A percentile compares a stretch with the other conserved stretches of the same genome.
Evolutionary conservation across 1,139 yeast species (phyloP).

Genomic region (Saccharomyces pastorianus): DNA sequence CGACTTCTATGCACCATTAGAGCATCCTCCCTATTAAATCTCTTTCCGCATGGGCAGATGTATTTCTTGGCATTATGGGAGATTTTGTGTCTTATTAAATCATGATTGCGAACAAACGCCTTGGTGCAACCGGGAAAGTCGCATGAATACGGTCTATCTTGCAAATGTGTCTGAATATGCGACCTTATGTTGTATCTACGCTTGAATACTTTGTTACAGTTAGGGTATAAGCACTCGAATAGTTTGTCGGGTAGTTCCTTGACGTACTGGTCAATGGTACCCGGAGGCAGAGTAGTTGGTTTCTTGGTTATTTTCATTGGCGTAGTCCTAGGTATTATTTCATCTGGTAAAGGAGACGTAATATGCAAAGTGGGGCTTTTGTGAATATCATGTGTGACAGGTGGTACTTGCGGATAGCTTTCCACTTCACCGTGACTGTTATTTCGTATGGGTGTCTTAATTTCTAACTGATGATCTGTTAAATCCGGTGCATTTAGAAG

Average conservation of each 20-base stretch:
- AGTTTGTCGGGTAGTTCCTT: constrained; percentile 47
- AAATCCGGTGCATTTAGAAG: neutral
- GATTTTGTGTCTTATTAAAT: constrained; percentile 79
- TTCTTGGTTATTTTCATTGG: constrained; percentile 32
- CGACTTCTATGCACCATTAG: constrained; percentile 71
- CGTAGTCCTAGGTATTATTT: constrained; percentile 10
- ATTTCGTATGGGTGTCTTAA: constrained; percentile 1
- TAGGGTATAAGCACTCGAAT: constrained; percentile 66
- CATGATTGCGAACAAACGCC: constrained; percentile 81
- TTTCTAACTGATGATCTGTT: neutral
- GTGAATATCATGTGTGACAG: neutral
- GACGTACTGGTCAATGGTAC: constrained; percentile 77
- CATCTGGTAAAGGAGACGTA: constrained; percentile 5
- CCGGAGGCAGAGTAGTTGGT: constrained; percentile 77
- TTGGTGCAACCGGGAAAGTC: constrained; percentile 53
- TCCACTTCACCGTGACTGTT: neutral
- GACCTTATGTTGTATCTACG: constrained; percentile 88
- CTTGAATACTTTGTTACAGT: constrained; percentile 77
- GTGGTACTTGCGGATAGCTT: neutral
- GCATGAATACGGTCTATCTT: constrained; percentile 83
- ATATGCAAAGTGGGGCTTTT: constrained; percentile 6
- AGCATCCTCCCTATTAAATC: constrained; percentile 84
- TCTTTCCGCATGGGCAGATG: constrained; percentile 83
- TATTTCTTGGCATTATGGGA: constrained; percentile 74
- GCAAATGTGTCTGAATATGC: constrained; percentile 91